Conservation (phyloP, 768 basidiomycete species). For the Ephemerocybe angulata region DNA sequence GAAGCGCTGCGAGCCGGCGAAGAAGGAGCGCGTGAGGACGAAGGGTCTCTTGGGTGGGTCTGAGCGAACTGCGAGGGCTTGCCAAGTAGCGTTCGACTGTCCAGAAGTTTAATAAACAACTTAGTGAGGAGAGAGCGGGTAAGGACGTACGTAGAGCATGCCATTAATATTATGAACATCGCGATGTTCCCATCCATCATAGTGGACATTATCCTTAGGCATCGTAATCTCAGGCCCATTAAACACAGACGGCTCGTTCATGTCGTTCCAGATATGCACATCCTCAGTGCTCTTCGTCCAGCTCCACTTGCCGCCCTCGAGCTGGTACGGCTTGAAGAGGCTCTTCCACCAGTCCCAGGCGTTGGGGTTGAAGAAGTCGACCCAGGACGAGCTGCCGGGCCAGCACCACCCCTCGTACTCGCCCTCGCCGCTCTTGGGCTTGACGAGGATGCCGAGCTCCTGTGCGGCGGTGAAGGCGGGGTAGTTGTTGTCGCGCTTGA, state of each 20-base stretch:
- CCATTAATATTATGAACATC: slow-evolving; percentile 98
- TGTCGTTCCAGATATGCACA: slow-evolving; percentile 97
- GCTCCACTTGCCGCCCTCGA: slow-evolving; percentile 56
- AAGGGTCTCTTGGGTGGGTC: slow-evolving; percentile 82
- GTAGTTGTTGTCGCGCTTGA: slow-evolving; percentile 78
- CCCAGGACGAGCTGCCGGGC: slow-evolving; percentile 95
- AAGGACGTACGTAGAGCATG: slow-evolving; percentile 72
- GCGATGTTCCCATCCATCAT: slow-evolving; percentile 97
- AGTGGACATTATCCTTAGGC: slow-evolving; percentile 67
- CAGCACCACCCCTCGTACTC: slow-evolving; percentile 99
- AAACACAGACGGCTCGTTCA: slow-evolving; percentile 99
- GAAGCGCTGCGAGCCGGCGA: slow-evolving; percentile 90
- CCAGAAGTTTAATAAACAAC: slow-evolving; percentile 2
- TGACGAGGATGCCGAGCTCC: slow-evolving; percentile 79
- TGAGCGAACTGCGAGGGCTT: slow-evolving; percentile 75
- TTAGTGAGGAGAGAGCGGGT: neutral
- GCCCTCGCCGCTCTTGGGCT: slow-evolving; percentile 70
- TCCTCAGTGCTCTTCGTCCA: slow-evolving; percentile 80
- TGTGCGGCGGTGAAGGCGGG: slow-evolving; percentile 83
- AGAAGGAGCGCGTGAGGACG: slow-evolving; percentile 94
- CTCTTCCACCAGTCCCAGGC: slow-evolving; percentile 90
- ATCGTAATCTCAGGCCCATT: slow-evolving; percentile 93
- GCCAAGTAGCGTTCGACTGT: slow-evolving; percentile 80
- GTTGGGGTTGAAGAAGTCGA: slow-evolving; percentile 92
- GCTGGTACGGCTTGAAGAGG: slow-evolving; percentile 65